phyloP scores from a whole-genome alignment of 2,329 filamentous ascomycete species.

The Fusarium begoniae region DNA sequence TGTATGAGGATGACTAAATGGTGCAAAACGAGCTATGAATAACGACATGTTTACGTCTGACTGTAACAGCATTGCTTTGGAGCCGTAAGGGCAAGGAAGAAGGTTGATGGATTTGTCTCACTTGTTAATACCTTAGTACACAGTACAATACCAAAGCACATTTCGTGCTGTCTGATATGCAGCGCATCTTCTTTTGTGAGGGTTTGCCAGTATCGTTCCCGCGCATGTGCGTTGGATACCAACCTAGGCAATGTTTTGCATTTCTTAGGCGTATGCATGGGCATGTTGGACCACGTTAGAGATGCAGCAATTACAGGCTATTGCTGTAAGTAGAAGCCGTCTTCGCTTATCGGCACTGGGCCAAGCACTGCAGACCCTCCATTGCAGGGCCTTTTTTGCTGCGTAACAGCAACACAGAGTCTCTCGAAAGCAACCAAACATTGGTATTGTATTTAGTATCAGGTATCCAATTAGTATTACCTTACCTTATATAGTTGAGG shows the following conservation, averaged over 20 bases:
- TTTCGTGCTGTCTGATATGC: conserved; percentile 5
- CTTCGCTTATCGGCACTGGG: conserved; percentile 41
- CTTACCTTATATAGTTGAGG: background rate
- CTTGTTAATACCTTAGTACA: conserved; percentile 32
- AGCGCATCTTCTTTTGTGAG: background rate
- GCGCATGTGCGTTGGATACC: background rate
- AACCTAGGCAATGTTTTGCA: background rate
- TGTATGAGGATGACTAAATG: conserved; percentile 40
- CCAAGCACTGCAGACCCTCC: conserved; percentile 30
- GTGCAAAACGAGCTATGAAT: conserved; percentile 28
- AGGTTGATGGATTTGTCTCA: conserved; percentile 16
- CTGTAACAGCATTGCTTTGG: conserved; percentile 26
- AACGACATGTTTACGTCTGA: conserved; percentile 35
- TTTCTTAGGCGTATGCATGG: background rate
- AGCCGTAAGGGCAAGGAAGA: conserved; percentile 20
- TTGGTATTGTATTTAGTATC: background rate
- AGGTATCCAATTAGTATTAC: background rate
- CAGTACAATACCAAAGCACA: conserved; percentile 20
- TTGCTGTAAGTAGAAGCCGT: background rate
- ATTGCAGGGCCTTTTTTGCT: conserved; percentile 1
- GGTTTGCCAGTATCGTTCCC: background rate
- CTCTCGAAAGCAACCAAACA: background rate
- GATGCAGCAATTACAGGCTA: conserved; percentile 2
- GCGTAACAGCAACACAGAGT: background rate
- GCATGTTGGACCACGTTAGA: background rate